phyloP scores from a whole-genome alignment of 176 grass and related monocot species.

The Eleusine coracana region DNA sequence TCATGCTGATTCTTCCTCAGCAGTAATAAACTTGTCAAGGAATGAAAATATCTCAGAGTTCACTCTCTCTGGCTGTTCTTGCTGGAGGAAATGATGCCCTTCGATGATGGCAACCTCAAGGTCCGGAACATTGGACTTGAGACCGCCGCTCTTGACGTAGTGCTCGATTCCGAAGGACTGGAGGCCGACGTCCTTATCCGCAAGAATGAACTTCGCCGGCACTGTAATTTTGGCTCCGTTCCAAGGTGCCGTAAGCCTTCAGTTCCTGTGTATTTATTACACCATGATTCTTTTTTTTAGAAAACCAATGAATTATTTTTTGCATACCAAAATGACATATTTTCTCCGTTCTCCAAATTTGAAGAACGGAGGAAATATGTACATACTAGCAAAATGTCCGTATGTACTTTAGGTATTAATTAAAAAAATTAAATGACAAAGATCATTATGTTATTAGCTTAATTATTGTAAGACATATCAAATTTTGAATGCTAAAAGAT shows the following conservation, averaged over 20 bases:
- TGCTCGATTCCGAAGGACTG: slow-evolving; percentile 37
- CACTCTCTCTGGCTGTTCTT: slow-evolving; percentile 59
- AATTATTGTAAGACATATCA: too few species aligned
- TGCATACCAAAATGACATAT: too few species aligned
- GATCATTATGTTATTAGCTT: too few species aligned
- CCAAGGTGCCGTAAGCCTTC: slow-evolving; percentile 59
- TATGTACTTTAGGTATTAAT: too few species aligned
- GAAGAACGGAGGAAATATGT: too few species aligned
- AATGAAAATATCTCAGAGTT: slow-evolving; percentile 58
- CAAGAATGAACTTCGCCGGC: slow-evolving; percentile 54
- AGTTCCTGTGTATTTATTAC: slow-evolving; percentile 51
- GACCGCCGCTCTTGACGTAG: slow-evolving; percentile 43
- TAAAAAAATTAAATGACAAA: too few species aligned
- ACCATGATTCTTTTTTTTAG: background rate
- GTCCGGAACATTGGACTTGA: slow-evolving; percentile 50
- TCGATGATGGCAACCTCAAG: slow-evolving; percentile 51
- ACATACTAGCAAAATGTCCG: too few species aligned
- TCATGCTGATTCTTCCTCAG: background rate
- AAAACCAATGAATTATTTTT: too few species aligned
- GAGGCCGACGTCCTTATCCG: slow-evolving; percentile 46
- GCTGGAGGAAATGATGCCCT: slow-evolving; percentile 66
- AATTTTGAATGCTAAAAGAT: too few species aligned
- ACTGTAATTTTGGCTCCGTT: slow-evolving; percentile 49
- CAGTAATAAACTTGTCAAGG: slow-evolving; percentile 34
- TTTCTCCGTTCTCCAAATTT: too few species aligned